Evolutionary conservation across 257 asterid genomes (phyloP).

Genomic region (Solanum tarapatanum): DNA sequence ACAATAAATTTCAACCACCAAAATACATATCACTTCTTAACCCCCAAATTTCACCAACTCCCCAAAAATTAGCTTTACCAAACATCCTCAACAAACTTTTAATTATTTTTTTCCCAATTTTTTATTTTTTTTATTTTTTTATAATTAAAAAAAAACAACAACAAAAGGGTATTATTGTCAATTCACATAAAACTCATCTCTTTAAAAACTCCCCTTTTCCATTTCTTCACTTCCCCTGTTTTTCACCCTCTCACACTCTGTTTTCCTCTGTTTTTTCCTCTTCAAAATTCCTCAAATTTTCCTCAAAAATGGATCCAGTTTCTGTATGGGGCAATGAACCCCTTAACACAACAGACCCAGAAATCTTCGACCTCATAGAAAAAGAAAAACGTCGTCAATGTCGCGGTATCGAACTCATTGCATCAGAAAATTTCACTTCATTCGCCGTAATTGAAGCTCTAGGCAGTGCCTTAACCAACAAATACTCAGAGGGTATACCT

Average conservation of each 20-base stretch:
- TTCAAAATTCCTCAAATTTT: background rate
- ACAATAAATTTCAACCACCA: background rate
- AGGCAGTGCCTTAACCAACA: constrained; percentile 89
- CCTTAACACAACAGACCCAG: constrained; percentile 25
- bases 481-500: constrained; percentile 93
- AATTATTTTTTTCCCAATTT: background rate
- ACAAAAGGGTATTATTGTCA: background rate
- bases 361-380: constrained; percentile 34
- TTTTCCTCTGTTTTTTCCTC: background rate
- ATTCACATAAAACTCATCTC: background rate
- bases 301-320: constrained; percentile 28
- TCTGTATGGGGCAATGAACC: constrained; percentile 30
- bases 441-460: constrained; percentile 92
- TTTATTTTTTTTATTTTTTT: no score
- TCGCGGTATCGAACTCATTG: constrained; percentile 42
- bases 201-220: background rate
- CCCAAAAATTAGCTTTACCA: background rate
- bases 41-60: background rate
- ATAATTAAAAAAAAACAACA: background rate
- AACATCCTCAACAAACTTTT: background rate
- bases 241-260: background rate
- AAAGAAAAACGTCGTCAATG: constrained; percentile 38
- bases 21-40: background rate
- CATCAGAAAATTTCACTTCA: constrained; percentile 83
- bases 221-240: background rate